Evolutionary conservation across 768 basidiomycete genomes (phyloP).

Genomic region (Pleurotus tuber-regium): DNA sequence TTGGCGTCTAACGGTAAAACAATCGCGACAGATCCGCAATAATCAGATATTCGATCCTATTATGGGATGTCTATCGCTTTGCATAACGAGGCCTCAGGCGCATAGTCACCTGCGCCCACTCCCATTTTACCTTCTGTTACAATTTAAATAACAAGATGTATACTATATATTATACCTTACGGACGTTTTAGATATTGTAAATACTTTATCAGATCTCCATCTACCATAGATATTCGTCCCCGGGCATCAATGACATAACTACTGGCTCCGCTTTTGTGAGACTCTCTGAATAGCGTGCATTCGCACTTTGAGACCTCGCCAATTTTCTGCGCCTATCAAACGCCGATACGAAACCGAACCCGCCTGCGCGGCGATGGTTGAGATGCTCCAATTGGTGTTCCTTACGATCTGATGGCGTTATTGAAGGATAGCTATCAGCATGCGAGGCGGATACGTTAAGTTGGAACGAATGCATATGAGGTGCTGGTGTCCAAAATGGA

Average conservation of each 20-base stretch:
- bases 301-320: conserved; percentile 1
- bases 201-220: too few relatives aligned
- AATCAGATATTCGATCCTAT: too few relatives aligned
- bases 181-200: too few relatives aligned
- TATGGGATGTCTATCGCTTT: too few relatives aligned
- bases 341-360: conserved; percentile 5
- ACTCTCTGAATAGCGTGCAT: conserved; percentile 1
- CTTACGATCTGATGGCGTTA: not conserved
- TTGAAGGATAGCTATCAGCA: not conserved
- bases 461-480: not conserved
- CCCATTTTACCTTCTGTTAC: too few relatives aligned
- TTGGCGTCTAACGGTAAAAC: too few relatives aligned
- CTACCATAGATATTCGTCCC: conserved; percentile 6
- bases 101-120: too few relatives aligned
- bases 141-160: too few relatives aligned
- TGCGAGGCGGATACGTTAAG: not conserved
- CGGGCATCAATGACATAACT: conserved; percentile 3
- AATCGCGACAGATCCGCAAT: too few relatives aligned
- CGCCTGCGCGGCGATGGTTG: not conserved
- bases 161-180: too few relatives aligned
- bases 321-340: conserved; percentile 5
- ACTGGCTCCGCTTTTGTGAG: conserved; percentile 2
- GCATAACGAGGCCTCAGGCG: too few relatives aligned
- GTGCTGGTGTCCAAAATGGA: not conserved
- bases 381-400: too few relatives aligned